Percentiles rank a stretch among this genome's conserved stretches.
Conservation (phyloP, 345 rosid genomes). For the Salix koriyanagi region DNA sequence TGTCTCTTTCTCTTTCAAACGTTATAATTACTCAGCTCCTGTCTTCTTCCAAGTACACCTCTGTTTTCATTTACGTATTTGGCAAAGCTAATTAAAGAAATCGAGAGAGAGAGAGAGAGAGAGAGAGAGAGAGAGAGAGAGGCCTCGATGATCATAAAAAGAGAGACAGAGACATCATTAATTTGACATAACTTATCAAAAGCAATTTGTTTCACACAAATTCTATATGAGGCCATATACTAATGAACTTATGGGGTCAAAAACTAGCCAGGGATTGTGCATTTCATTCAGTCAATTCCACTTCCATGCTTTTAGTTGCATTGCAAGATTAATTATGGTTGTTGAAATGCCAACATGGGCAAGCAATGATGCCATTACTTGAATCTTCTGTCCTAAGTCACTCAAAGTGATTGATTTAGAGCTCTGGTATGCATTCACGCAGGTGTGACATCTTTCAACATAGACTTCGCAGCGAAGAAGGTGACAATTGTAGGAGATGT, state of each 20-base stretch:
- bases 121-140: not conserved
- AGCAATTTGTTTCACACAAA: not conserved
- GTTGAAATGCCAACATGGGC: not conserved
- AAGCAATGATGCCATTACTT: not conserved
- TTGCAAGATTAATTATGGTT: not conserved
- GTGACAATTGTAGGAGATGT: conserved; percentile 83
- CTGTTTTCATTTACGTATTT: not conserved
- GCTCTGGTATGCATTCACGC: conserved; percentile 2
- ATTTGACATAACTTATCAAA: not conserved
- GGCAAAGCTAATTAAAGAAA: not conserved
- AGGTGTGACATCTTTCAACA: conserved; percentile 86
- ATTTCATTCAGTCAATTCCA: not conserved
- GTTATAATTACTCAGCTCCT: not conserved
- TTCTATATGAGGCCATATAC: not conserved
- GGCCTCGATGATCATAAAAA: too few relatives aligned
- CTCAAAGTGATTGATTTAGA: not conserved
- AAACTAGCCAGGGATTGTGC: not conserved
- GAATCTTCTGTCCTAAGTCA: not conserved
- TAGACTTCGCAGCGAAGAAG: conserved; percentile 83
- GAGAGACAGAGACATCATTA: not conserved
- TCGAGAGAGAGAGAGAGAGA: not conserved
- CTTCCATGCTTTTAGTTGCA: not conserved
- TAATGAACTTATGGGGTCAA: not conserved
- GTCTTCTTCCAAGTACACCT: not conserved
- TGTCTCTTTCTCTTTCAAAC: not conserved